phyloP scores from a whole-genome alignment of 1,139 yeast genomes.

The Hyphopichia burtonii region DNA sequence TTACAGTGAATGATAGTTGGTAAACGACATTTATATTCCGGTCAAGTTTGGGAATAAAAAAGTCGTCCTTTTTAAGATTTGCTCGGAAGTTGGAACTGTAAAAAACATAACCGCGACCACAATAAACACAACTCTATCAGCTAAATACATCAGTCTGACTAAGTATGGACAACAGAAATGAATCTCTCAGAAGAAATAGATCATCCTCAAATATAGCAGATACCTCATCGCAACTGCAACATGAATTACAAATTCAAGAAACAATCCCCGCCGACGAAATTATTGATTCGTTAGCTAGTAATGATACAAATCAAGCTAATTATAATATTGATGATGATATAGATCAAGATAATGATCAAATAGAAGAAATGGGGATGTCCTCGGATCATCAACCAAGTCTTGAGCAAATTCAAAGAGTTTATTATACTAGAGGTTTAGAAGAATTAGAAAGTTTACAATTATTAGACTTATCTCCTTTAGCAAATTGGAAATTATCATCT shows the following conservation, averaged over 20 bases:
- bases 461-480: conserved; percentile 75
- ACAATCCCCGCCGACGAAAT: conserved; percentile 35
- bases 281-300: conserved; percentile 30
- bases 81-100: too few relatives aligned
- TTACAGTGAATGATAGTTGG: too few relatives aligned
- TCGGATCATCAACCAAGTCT: conserved; percentile 33
- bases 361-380: conserved; percentile 5
- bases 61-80: too few relatives aligned
- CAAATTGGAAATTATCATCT: conserved; percentile 85
- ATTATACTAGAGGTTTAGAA: conserved; percentile 48
- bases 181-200: conserved; percentile 2
- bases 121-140: too few relatives aligned
- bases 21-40: too few relatives aligned
- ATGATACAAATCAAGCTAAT: conserved; percentile 10
- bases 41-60: too few relatives aligned
- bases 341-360: conserved; percentile 1
- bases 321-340: conserved; percentile 10
- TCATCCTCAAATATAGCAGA: conserved; percentile 3
- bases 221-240: conserved; percentile 14
- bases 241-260: conserved; percentile 33
- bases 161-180: background rate
- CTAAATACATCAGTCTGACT: too few relatives aligned
- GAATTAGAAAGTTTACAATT: conserved; percentile 59
- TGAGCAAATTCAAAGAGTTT: conserved; percentile 43
- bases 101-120: too few relatives aligned